Percentiles rank a stretch among this genome's conserved stretches.
Evolutionary conservation across 192 early-diverging fungal genomes (phyloP).

Genomic region (Jimgerdemannia lactiflua): DNA sequence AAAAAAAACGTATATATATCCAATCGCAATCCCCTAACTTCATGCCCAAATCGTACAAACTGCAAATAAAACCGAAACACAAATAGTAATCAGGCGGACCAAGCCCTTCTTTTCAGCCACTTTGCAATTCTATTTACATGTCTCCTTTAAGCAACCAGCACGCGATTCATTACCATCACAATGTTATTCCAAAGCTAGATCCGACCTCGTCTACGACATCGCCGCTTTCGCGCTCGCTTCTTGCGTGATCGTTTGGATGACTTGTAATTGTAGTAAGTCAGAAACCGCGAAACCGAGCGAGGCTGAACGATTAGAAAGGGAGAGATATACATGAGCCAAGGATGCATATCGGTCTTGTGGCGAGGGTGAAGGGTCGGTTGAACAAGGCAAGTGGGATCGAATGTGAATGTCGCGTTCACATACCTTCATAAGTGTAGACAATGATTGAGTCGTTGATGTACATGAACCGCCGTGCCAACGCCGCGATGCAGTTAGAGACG

Average conservation of each 20-base stretch:
- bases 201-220: neutral
- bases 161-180: no score
- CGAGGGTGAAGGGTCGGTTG: neutral
- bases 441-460: constrained; percentile 90
- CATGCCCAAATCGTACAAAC: no score
- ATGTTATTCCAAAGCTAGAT: neutral
- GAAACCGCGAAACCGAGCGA: constrained; percentile 26
- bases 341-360: neutral
- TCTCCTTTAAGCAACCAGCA: no score
- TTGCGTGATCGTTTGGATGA: constrained; percentile 28
- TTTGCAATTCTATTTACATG: no score
- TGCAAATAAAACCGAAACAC: no score
- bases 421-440: constrained; percentile 86
- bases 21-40: no score
- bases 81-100: no score
- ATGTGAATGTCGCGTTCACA: neutral
- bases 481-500: constrained; percentile 82
- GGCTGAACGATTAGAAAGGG: constrained; percentile 10
- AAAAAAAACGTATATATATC: no score
- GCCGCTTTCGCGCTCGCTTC: constrained; percentile 22
- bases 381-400: no score
- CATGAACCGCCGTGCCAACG: constrained; percentile 74
- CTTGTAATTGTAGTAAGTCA: constrained; percentile 25
- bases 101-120: no score
- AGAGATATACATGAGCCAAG: neutral